Evolutionary conservation across 305 asterid species (phyloP), one percentile per base, ranked within the genome.

Genomic region (Fraxinus greggii): DNA sequence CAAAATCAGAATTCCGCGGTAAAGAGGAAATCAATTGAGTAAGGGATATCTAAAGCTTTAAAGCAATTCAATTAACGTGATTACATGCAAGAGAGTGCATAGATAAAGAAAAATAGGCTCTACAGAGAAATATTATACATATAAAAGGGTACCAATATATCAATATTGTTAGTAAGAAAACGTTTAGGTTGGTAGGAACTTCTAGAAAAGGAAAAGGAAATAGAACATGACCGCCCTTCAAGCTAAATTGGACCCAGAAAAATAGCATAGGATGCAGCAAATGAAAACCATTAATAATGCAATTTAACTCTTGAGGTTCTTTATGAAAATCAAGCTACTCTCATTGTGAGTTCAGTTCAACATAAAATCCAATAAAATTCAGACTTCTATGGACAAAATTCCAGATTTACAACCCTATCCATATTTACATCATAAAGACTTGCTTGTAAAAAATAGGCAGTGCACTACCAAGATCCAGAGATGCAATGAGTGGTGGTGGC

Each of bases 381-480:
- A 72, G 54, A 45, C 85, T 73, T 80, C 61, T 31, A 72, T 78
- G 0, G 73, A 79, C 83, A 86, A 81, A 79, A 8, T 76, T 48
- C 23, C 51, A 81, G 77, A 80, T 80, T 65, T 82, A 78, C 81
- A 78, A 15, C 61, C 67, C 79, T 45, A 72, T n/a, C 85, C 76
- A 79, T 78, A 75, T 78, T 81, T 72, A 87, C 81, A 80, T 42
- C 77, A 78, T 77, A 83, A 74, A 42, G 38, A 56, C 82, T 63
- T 54, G 78, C 80, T 31, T 38, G 74, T 83, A 85, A 77, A 80
- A 33, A 76, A 87, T 26, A 59, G 61, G 73, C 78, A 7, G 24
- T 48, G 42, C 72, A 72, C 82, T 7, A 29, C 56, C 51, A 33
- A 10, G 63, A 40, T 21, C 76, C 38, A 70, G 42, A 59, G 79